Evolutionary conservation across 75 land plant species (phyloP), one percentile per base, ranked within the genome.

Genomic region (Pseudotsuga menziesii): DNA sequence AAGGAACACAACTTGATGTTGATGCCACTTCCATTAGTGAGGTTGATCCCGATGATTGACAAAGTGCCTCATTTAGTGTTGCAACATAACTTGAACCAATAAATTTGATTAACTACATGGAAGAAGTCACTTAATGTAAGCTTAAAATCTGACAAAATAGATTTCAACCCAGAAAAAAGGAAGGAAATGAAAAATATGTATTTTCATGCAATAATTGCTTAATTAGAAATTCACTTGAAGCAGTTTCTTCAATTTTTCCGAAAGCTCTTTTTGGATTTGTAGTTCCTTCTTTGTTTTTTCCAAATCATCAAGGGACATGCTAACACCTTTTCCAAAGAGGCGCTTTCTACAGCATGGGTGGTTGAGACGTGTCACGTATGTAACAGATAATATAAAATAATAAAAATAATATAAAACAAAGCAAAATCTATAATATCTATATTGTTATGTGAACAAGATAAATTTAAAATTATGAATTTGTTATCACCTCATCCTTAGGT

Each of bases 181-280:
- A 56, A 22, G 16, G 17, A 22, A 78, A 52, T 1, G 58, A 79
- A 58, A 79, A 57, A 17, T 8, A 41, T 2, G 25, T 6, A 55
- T 3, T 8, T 52, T 26, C 29, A 4, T 74, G 12, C 8, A 16
- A 74, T 16, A 74, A 25, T 16, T 20, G 9, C 23, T 25, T 57
- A 57, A 29, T 6, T 11, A 74, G 58, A 5, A 27, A 72, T 84
- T 82, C 76, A 93, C 96, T 85, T 75, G 73, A 55, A 92, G 91
- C 71, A 91, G 77, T 79, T 88, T 95, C 88, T 95, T 95, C 91
- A 94, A 17, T 77, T 91, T 93, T 69, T 93, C 98, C 0, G 83
- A 63, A 77, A 90, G 57, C 73, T 88, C 91, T 83, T 96, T 96
- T 82, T 90, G 91, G 80, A 77, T 89, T 75, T 96, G 90, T 78